Conservation (phyloP, 108 stramenopile species). For the Stephanodiscus triporus region DNA sequence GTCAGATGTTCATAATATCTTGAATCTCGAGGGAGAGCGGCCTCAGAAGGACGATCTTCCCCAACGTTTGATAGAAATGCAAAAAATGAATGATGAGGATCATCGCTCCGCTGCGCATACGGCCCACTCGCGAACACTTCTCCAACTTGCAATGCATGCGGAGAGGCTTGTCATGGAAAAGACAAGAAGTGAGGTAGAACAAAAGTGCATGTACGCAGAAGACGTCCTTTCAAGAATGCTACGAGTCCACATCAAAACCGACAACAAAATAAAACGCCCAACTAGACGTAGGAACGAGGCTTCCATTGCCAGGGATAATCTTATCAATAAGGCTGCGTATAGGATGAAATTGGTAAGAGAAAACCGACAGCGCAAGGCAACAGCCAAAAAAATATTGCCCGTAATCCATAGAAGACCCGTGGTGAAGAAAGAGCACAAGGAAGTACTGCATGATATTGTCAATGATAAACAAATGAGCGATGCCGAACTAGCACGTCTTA, state of each 20-base stretch:
- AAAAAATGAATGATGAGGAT: constrained; percentile 23
- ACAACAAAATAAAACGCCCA: not conserved
- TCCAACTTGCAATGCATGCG: constrained; percentile 8
- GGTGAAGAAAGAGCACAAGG: not conserved
- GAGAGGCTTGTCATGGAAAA: constrained; percentile 9
- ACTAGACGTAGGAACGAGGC: not conserved
- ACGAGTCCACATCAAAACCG: not conserved
- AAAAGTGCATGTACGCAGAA: constrained; percentile 14
- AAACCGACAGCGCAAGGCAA: not conserved
- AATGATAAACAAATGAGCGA: constrained; percentile 1
- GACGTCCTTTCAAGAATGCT: constrained; percentile 8
- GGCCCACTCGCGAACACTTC: not conserved
- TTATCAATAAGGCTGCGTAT: constrained; percentile 19
- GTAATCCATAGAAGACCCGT: not conserved
- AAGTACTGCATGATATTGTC: not conserved
- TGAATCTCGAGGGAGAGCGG: not conserved
- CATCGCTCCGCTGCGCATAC: constrained; percentile 9
- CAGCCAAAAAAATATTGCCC: constrained; percentile 18
- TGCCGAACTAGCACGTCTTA: not conserved
- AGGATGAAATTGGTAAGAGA: constrained; percentile 17
- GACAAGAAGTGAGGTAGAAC: constrained; percentile 5
- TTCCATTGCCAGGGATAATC: constrained; percentile 8
- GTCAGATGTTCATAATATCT: not conserved
- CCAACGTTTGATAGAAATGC: constrained; percentile 16
- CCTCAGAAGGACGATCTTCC: constrained; percentile 8